Evolutionary conservation across 495 filamentous ascomycete genomes (phyloP).

Genomic region (Neurospora sp.): DNA sequence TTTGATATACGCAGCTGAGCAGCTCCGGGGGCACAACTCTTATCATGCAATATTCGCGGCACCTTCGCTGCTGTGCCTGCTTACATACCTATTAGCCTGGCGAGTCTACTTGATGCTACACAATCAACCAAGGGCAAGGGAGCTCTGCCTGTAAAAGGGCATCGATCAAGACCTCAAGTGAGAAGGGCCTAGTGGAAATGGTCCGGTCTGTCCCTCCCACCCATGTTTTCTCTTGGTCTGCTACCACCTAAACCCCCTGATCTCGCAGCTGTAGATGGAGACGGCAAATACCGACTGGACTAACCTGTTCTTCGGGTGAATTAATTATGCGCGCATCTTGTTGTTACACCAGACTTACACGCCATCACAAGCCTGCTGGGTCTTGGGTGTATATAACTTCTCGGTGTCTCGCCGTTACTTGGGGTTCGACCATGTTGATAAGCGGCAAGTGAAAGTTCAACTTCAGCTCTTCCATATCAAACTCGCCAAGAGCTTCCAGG

Average conservation of each 20-base stretch:
- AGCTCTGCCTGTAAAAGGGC: not conserved
- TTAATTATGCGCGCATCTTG: not conserved
- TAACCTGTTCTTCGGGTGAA: not conserved
- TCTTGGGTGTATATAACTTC: not conserved
- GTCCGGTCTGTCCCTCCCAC: not conserved
- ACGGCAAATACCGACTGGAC: not conserved
- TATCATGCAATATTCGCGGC: not conserved
- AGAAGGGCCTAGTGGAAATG: not conserved
- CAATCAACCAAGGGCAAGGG: not conserved
- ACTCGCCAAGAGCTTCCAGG: not conserved
- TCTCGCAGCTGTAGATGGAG: not conserved
- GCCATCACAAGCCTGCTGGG: not conserved
- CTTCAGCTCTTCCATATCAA: not conserved
- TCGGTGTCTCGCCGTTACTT: not conserved
- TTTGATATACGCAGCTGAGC: not conserved
- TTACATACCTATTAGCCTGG: not conserved
- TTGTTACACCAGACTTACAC: not conserved
- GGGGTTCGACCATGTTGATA: not conserved
- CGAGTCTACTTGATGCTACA: not conserved
- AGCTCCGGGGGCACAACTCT: not conserved
- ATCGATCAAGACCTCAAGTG: not conserved
- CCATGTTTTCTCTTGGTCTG: not conserved
- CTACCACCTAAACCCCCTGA: not conserved
- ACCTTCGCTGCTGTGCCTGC: not conserved
- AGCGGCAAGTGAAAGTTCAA: not conserved